These are phyloP conservation scores for Rhododendron griersonianum DNA, from an alignment of 148 eudicot species.

Conservation along the genomic window DNA sequence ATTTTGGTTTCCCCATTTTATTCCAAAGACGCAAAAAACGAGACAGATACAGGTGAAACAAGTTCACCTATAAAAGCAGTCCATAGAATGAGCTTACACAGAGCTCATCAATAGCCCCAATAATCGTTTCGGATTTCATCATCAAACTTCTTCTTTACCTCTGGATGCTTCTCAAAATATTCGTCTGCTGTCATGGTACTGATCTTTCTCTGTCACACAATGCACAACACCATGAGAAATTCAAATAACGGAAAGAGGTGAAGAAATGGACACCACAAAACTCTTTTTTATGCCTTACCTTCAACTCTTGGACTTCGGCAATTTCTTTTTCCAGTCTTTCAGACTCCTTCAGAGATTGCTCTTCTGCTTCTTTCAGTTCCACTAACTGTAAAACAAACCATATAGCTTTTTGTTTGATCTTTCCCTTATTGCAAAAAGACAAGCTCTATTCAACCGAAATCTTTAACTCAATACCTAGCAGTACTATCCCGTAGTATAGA, in stretches of 20 bases:
- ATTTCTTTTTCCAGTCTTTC: constrained; percentile 90
- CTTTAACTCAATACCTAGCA: background rate
- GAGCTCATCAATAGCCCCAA: constrained; percentile 64
- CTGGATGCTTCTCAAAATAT: constrained; percentile 81
- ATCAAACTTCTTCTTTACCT: constrained; percentile 92
- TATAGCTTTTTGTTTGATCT: background rate
- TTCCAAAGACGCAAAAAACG: constrained; percentile 18
- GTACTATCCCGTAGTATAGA: background rate
- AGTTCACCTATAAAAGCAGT: constrained; percentile 5
- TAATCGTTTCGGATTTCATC: constrained; percentile 94
- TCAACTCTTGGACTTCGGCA: constrained; percentile 88
- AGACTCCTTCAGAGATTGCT: constrained; percentile 73
- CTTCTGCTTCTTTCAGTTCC: constrained; percentile 87
- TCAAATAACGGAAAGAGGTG: background rate
- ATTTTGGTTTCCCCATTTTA: constrained; percentile 8
- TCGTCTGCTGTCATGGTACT: constrained; percentile 99
- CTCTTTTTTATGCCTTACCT: constrained; percentile 37
- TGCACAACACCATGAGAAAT: background rate
- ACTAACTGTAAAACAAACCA: constrained; percentile 51
- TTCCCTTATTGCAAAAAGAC: background rate
- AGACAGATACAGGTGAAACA: constrained; percentile 1
- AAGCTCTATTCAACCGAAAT: background rate
- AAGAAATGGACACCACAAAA: background rate
- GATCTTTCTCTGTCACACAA: constrained; percentile 53
- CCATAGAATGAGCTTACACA: constrained; percentile 1